These are phyloP conservation scores for Brassica nigra DNA, from an alignment of 345 rosid species.

Conservation along the genomic window DNA sequence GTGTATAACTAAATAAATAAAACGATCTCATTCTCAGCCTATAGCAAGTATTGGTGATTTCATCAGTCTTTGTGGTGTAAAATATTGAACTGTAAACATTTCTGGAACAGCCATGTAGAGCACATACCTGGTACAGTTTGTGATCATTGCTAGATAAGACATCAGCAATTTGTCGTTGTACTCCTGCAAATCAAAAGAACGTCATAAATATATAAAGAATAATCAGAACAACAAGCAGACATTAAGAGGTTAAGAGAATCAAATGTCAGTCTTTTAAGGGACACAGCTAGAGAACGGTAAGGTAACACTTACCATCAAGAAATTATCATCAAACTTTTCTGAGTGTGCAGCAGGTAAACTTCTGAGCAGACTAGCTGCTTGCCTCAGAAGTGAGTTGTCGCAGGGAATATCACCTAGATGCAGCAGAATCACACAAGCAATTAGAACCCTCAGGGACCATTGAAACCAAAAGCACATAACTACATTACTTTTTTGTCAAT, in stretches of 20 bases:
- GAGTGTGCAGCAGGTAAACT: conserved; percentile 96
- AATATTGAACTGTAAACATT: neutral
- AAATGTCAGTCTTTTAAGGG: neutral
- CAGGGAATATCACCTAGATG: conserved; percentile 84
- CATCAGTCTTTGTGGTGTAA: neutral
- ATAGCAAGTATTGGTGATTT: neutral
- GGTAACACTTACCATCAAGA: conserved; percentile 73
- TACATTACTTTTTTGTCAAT: neutral
- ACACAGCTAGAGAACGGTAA: neutral
- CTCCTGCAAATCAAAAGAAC: conserved; percentile 53
- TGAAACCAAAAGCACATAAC: neutral
- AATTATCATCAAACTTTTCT: conserved; percentile 86
- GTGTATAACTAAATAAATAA: neutral
- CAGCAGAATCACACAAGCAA: conserved; percentile 23
- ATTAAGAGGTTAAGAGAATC: neutral
- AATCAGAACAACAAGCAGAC: conserved; percentile 3
- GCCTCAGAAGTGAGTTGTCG: conserved; percentile 89
- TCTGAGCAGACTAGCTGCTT: conserved; percentile 87
- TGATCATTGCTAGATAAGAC: conserved; percentile 87
- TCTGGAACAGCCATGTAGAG: neutral
- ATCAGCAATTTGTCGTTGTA: conserved; percentile 87
- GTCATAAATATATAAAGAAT: neutral
- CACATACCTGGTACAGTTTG: conserved; percentile 84
- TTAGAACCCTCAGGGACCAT: neutral
- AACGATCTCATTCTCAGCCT: conserved; percentile 11